phyloP scores from a whole-genome alignment of 2,329 filamentous ascomycete genomes.

The Exophiala viscosa region DNA sequence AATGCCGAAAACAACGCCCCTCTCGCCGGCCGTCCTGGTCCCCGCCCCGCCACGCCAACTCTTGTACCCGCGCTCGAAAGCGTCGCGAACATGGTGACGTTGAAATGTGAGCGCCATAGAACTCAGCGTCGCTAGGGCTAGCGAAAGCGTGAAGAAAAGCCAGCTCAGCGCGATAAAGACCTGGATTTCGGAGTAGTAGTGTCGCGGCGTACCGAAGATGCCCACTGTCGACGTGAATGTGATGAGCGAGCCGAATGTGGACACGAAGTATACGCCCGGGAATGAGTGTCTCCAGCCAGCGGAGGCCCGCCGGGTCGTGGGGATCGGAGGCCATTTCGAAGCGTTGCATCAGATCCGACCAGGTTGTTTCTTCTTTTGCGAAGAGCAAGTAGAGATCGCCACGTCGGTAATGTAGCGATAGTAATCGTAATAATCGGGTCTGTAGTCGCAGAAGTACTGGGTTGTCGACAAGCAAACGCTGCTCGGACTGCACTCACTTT shows the following conservation, averaged over 20 bases:
- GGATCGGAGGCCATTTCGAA: constrained; percentile 21
- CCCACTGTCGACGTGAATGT: constrained; percentile 20
- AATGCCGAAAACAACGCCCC: constrained; percentile 20
- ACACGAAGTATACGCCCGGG: constrained; percentile 19
- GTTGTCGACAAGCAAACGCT: no score
- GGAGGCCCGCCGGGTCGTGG: constrained; percentile 15
- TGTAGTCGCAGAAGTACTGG: no score
- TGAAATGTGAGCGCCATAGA: constrained; percentile 19
- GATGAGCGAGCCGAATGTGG: constrained; percentile 21
- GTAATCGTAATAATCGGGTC: no score
- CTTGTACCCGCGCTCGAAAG: constrained; percentile 22
- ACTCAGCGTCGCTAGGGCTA: constrained; percentile 16
- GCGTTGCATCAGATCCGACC: constrained; percentile 12
- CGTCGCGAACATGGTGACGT: constrained; percentile 19
- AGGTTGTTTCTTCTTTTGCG: no score
- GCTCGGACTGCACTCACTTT: no score
- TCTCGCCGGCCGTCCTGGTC: constrained; percentile 18
- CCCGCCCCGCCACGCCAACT: constrained; percentile 20
- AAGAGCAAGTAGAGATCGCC: no score
- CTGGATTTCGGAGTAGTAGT: constrained; percentile 18
- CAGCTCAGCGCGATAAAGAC: constrained; percentile 21
- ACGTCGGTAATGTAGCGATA: no score
- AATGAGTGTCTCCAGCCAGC: constrained; percentile 19
- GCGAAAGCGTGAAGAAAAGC: constrained; percentile 21
- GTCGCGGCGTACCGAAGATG: constrained; percentile 16